These are phyloP conservation scores for Wickerhamiella bombiphila DNA, from an alignment of 805 yeast species.

Conservation along the genomic window DNA sequence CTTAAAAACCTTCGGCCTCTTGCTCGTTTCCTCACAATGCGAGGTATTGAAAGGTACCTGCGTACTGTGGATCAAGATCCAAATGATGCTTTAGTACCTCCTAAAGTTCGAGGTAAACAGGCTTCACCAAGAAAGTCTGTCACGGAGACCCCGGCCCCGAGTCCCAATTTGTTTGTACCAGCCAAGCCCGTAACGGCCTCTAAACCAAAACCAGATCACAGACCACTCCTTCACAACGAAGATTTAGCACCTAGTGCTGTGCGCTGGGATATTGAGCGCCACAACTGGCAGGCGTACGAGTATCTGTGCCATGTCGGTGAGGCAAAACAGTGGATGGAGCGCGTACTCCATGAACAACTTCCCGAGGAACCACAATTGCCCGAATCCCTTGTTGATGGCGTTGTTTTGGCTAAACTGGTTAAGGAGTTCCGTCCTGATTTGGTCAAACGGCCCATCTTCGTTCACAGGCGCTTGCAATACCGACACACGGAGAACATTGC, in stretches of 20 bases:
- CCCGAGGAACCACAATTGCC: constrained; percentile 46
- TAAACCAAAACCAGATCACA: constrained; percentile 18
- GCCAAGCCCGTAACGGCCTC: neutral
- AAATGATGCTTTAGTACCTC: too few species aligned
- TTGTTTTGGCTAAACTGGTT: constrained; percentile 65
- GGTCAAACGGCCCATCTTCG: constrained; percentile 35
- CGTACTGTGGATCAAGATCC: too few species aligned
- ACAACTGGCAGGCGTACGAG: constrained; percentile 45
- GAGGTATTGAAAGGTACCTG: too few species aligned
- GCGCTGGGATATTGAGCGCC: constrained; percentile 27
- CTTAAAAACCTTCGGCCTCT: too few species aligned
- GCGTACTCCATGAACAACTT: constrained; percentile 41
- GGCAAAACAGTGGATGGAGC: constrained; percentile 70
- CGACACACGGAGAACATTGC: constrained; percentile 89
- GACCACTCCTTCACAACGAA: constrained; percentile 22
- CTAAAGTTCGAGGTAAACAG: too few species aligned
- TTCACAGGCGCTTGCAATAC: constrained; percentile 58
- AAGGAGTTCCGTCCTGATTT: constrained; percentile 53
- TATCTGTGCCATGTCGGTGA: constrained; percentile 69
- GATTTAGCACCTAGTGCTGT: constrained; percentile 18
- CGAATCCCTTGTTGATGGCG: constrained; percentile 68
- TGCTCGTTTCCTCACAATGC: too few species aligned
- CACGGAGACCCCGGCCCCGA: too few species aligned
- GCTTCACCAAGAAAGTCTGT: too few species aligned
- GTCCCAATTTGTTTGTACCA: too few species aligned